Evolutionary conservation across 768 basidiomycete species (phyloP).

Genomic region (Coprinopsis strossmayeri): DNA sequence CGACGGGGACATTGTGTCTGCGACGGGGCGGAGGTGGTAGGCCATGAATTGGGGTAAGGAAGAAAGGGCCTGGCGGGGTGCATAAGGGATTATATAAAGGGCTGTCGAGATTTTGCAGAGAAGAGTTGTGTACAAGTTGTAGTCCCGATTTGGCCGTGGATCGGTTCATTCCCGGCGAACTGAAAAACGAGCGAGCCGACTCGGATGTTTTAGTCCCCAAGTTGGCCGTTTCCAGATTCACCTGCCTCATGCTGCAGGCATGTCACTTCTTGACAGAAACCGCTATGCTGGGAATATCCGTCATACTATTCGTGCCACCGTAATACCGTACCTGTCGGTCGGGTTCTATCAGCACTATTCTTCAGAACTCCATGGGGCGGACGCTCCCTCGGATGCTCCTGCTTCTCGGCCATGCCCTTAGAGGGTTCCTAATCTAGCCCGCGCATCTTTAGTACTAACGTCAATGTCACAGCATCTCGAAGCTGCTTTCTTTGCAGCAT

Average conservation of each 20-base stretch:
- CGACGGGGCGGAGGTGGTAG: slow-evolving; percentile 56
- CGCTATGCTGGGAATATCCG: slow-evolving; percentile 7
- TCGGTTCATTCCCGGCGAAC: not conserved
- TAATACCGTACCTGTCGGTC: slow-evolving; percentile 12
- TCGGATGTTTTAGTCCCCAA: not conserved
- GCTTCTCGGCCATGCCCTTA: not conserved
- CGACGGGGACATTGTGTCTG: slow-evolving; percentile 30
- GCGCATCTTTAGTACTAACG: too few relatives aligned
- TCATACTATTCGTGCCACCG: slow-evolving; percentile 4
- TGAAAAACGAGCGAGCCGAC: not conserved
- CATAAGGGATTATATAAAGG: slow-evolving; percentile 4
- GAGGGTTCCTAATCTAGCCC: slow-evolving; percentile 3
- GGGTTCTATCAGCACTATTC: not conserved
- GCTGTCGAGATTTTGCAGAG: not conserved
- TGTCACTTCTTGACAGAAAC: slow-evolving; percentile 9
- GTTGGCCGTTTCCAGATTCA: slow-evolving; percentile 2
- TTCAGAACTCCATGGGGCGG: slow-evolving; percentile 3
- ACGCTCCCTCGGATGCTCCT: not conserved
- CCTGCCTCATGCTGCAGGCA: slow-evolving; percentile 5
- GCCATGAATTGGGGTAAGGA: slow-evolving; percentile 22
- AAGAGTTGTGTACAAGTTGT: not conserved
- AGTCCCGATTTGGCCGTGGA: slow-evolving; percentile 1
- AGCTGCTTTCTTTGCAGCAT: too few relatives aligned
- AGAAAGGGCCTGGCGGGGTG: slow-evolving; percentile 9
- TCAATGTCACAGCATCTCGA: not conserved